Base-by-base conservation (phyloP, 78 protist species). In the Pigoraptor vietnamica region DNA sequence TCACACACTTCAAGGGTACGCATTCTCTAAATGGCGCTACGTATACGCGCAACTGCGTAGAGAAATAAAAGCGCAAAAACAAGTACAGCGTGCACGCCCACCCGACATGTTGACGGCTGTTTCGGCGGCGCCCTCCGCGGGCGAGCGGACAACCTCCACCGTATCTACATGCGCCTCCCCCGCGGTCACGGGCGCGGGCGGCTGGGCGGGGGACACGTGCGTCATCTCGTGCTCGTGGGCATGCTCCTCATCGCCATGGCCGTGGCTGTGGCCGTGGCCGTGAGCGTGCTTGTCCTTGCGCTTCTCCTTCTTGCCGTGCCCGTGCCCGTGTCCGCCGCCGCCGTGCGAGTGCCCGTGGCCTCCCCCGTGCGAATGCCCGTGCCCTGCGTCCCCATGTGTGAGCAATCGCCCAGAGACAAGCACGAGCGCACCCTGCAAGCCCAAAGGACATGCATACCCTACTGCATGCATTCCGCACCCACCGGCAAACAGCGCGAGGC, bases 181-280 rank as follows among this genome's bases (percentile, higher is more conserved):
- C 67, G 67, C 67, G 29, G 67, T 48, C 67, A 21, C 29, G 14
- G 14, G 14, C 67, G 67, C 35, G n/a, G 83, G 83, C 35, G 83
- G 21, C 1, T 79, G 35, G 83, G 83, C 83, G 83, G 83, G 83
- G 83, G 56, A 40, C 14, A 2, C 56, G 56, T 40, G 56, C 25
- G 90, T 37, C 33, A 89, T 94, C 83, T 92, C n/a, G n/a, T 48
- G 29, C 29, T 6, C 67, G 14, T 21, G 6, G 67, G 67, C 67
- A 48, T 6, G 14, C 67, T 21, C 6, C 67, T 48, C 84, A 79
- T 2, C 84, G n/a, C 93, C 96, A 23, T 93, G 93, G 86, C 94
- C 94, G 40, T 94, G 96, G 32, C 91, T 39, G 37, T 94, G 96
- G 81, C 94, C 93, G 91, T 94, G 96, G 14, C 91, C 90, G 90